Percentiles rank a stretch among this genome's conserved stretches.
These are phyloP conservation scores for Cylindrotheca closterium DNA, from an alignment of 108 stramenopile genomes.

Conservation along the genomic window DNA sequence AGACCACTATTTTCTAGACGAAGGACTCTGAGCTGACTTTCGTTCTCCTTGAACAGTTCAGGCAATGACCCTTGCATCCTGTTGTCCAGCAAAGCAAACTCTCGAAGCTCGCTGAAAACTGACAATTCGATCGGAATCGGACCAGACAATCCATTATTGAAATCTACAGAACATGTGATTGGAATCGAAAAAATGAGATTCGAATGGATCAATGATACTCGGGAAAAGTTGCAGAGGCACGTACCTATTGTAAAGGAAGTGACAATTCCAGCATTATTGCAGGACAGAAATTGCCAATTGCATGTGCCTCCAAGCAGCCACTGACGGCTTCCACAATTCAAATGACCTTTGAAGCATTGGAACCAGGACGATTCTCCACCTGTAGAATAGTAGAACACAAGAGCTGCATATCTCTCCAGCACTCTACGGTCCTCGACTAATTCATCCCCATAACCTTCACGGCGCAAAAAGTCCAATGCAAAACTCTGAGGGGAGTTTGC, in stretches of 20 bases:
- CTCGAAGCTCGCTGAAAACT: conserved; percentile 2
- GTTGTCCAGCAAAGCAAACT: conserved; percentile 1
- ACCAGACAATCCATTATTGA: conserved; percentile 37
- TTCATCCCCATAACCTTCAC: conserved; percentile 15
- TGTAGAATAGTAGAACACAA: conserved; percentile 31
- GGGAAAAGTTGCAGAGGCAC: conserved; percentile 30
- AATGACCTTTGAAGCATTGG: conserved; percentile 19
- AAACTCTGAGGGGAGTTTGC: conserved; percentile 25
- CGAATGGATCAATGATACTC: not conserved
- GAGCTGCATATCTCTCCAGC: conserved; percentile 28
- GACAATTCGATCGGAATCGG: conserved; percentile 26
- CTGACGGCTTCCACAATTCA: conserved; percentile 9
- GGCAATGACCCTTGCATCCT: conserved; percentile 8
- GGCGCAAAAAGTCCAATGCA: conserved; percentile 20
- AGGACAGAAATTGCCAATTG: conserved; percentile 21
- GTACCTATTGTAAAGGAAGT: conserved; percentile 20
- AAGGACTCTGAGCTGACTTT: not conserved
- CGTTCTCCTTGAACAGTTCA: not conserved
- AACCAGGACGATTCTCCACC: conserved; percentile 21
- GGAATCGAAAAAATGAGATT: not conserved
- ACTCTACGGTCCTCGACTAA: conserved; percentile 5
- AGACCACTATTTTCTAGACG: conserved; percentile 2
- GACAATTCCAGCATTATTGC: conserved; percentile 22
- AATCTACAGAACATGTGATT: no score
- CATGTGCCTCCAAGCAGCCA: conserved; percentile 32